Conservation (phyloP, 768 basidiomycete genomes). For the Tremella yokohamensis region DNA sequence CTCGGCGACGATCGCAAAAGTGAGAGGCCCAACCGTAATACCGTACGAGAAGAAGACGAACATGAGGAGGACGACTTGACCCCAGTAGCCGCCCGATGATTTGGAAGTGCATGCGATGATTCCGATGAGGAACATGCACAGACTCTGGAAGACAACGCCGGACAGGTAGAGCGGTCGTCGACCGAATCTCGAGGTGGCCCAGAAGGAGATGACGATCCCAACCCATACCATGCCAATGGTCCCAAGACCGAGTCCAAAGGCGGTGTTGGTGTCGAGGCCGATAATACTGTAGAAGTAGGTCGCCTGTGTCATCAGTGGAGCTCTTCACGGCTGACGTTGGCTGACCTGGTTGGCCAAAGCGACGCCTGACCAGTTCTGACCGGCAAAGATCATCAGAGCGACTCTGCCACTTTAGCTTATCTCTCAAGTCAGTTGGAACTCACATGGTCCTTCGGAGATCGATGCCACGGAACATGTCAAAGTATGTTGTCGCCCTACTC, state of each 20-base stretch:
- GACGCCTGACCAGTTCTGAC: too few species aligned
- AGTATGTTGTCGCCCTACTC: too few species aligned
- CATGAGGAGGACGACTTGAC: conserved; percentile 6
- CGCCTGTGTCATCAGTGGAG: too few species aligned
- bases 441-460: conserved; percentile 39
- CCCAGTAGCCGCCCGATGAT: conserved; percentile 4
- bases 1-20: conserved; percentile 6
- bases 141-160: conserved; percentile 17
- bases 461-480: conserved; percentile 51
- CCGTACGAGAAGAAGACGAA: background rate
- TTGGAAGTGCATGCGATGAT: conserved; percentile 16
- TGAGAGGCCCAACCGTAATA: background rate
- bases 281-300: conserved; percentile 25
- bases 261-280: conserved; percentile 2
- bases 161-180: conserved; percentile 29
- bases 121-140: conserved; percentile 26
- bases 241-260: conserved; percentile 4
- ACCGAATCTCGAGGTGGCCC: conserved; percentile 14
- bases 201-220: background rate
- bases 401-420: too few species aligned
- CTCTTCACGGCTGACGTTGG: too few species aligned
- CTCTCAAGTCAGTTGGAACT: too few species aligned
- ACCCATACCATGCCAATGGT: conserved; percentile 4
- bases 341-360: too few species aligned
- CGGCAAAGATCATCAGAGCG: too few species aligned